Evolutionary conservation across 2,329 filamentous ascomycete genomes (phyloP), one percentile per base, ranked within the genome.

Genomic region (Onygenales sp.): DNA sequence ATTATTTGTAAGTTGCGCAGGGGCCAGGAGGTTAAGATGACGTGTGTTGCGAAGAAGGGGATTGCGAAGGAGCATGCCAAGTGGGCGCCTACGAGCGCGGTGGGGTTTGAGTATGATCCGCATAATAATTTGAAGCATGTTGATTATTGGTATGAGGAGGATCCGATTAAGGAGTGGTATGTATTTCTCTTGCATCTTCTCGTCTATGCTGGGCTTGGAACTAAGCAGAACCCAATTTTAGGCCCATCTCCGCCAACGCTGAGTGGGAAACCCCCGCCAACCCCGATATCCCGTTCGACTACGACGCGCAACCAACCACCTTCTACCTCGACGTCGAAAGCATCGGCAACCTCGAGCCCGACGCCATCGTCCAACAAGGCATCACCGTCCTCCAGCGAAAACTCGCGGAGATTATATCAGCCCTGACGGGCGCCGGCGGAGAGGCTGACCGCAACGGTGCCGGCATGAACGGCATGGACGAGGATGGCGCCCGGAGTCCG

Each of bases 51-150:
- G 49, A 96, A 95, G 78, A 97, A 97, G 78, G 93, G 93, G 1
- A 97, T 97, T 59, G 91, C 92, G 39, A 98, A 98, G 77, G 93
- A 98, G 70, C 93, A 98, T 71, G 88, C 93, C 8, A 98, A 98
- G 72, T 98, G 93, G 93, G 87, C 89, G 64, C 91, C 93, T 2
- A 92, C 88, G 37, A 81, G 90, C 42, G 93, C 93, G 3, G 85
- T 98, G 42, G 91, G 89, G 27, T 98, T 98, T 67, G 93, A 98
- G 71, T 98, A 98, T 70, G 93, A 98, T 68, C 93, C 93, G 56
- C 87, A 94, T 70, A 98, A 98, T 75, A 96, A 95, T 74, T 76
- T 98, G 59, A 82, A 85, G 60, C 93, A 98, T 71, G 78, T 93
- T 53, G 88, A 95, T 65, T 83, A 95, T 70, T 98, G 93, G 93